A percentile compares a stretch with the other conserved stretches of the same genome.
Evolutionary conservation across 805 yeast species (phyloP).

Genomic region (Candida boleticola): DNA sequence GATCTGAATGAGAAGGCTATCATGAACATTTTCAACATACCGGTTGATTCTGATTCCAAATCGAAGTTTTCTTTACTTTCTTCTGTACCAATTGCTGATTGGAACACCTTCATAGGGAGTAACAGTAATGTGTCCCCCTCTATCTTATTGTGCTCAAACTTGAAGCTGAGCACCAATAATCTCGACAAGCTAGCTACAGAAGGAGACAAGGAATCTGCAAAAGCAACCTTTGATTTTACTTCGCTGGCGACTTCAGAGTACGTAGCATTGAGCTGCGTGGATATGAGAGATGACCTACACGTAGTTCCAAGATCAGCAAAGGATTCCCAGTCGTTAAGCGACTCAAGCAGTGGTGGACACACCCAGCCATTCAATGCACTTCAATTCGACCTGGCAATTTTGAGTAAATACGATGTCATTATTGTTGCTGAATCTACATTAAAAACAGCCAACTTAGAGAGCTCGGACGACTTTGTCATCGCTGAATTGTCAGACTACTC

Average conservation of each 20-base stretch:
- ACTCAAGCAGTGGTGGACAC: constrained; percentile 57
- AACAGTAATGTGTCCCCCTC: constrained; percentile 11
- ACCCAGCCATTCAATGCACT: constrained; percentile 48
- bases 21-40: constrained; percentile 7
- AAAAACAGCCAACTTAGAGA: constrained; percentile 19
- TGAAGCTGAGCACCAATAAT: background rate
- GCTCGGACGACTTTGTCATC: constrained; percentile 28
- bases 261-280: constrained; percentile 45
- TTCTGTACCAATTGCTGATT: constrained; percentile 11
- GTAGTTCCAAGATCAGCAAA: constrained; percentile 52
- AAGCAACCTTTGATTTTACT: constrained; percentile 34
- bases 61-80: constrained; percentile 18
- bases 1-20: background rate
- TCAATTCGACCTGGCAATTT: constrained; percentile 35
- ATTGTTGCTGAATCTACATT: constrained; percentile 39
- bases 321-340: constrained; percentile 34
- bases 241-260: constrained; percentile 31
- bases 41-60: background rate
- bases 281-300: constrained; percentile 34
- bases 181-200: background rate
- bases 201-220: constrained; percentile 3
- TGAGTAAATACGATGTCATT: constrained; percentile 48
- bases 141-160: constrained; percentile 19
- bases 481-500: constrained; percentile 32
- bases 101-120: constrained; percentile 11